These are phyloP conservation scores for Phytophthora pinifolia DNA, from an alignment of 352 stramenopile genomes.

Conservation along the genomic window DNA sequence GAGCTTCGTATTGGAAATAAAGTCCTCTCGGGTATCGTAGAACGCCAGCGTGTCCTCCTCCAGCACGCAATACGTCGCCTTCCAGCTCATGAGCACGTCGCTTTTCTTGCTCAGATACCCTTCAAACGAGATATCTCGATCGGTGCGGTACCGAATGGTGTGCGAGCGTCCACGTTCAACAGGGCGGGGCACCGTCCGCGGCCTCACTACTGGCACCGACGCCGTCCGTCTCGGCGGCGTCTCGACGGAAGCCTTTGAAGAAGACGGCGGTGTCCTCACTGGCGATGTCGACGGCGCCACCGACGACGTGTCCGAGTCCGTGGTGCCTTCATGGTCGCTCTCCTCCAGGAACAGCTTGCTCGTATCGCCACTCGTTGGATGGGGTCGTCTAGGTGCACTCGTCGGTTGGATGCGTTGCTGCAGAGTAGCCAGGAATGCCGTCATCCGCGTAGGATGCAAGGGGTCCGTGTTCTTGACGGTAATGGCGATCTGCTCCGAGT, in stretches of 20 bases:
- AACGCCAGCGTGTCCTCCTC: conserved; percentile 78
- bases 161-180: conserved; percentile 50
- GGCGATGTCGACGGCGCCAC: conserved; percentile 25
- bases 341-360: conserved; percentile 59
- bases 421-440: conserved; percentile 52
- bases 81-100: conserved; percentile 71
- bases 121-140: conserved; percentile 77
- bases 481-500: conserved; percentile 67
- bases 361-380: conserved; percentile 42
- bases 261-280: conserved; percentile 13
- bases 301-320: conserved; percentile 34
- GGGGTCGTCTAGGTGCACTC: conserved; percentile 41
- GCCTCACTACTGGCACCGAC: neutral
- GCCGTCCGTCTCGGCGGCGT: conserved; percentile 14
- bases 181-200: conserved; percentile 7
- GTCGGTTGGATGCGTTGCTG: conserved; percentile 67
- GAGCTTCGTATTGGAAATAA: conserved; percentile 79
- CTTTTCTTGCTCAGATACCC: conserved; percentile 86
- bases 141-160: conserved; percentile 65
- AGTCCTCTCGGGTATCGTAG: conserved; percentile 82
- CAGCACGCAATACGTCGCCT: conserved; percentile 73
- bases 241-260: conserved; percentile 11
- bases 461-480: conserved; percentile 73
- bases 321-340: conserved; percentile 32
- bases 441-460: conserved; percentile 44